phyloP scores from a whole-genome alignment of 1,284 basidiomycete species.

The Psilocybe mexicana region DNA sequence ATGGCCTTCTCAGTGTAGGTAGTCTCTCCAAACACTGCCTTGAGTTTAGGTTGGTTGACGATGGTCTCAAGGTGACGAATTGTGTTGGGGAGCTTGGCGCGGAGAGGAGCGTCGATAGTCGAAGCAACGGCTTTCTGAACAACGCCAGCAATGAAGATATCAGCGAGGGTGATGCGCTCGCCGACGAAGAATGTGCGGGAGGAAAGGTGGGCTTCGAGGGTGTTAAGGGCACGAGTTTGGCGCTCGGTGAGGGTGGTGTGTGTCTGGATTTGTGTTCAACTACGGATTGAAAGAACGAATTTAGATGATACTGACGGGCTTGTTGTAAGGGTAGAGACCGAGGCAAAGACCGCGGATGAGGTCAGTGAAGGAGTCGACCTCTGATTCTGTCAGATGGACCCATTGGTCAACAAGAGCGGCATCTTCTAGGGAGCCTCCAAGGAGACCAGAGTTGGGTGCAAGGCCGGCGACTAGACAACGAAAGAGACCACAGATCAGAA shows the following conservation, averaged over 20 bases:
- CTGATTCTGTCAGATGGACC: conserved; percentile 43
- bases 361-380: conserved; percentile 34
- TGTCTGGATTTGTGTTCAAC: conserved; percentile 40
- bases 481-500: conserved; percentile 7
- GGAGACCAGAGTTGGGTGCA: conserved; percentile 46
- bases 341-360: conserved; percentile 45
- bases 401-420: conserved; percentile 50
- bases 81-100: conserved; percentile 74
- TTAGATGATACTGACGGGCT: conserved; percentile 49
- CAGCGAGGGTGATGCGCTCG: conserved; percentile 93
- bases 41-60: conserved; percentile 78
- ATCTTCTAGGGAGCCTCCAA: conserved; percentile 39
- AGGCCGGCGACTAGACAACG: conserved; percentile 58
- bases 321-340: conserved; percentile 54
- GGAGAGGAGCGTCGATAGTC: conserved; percentile 65
- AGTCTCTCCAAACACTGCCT: conserved; percentile 63
- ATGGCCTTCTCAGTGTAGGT: conserved; percentile 72
- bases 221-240: conserved; percentile 55
- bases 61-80: conserved; percentile 86
- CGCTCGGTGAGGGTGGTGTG: conserved; percentile 56
- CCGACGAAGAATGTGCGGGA: conserved; percentile 89
- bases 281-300: conserved; percentile 3
- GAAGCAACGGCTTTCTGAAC: conserved; percentile 50
- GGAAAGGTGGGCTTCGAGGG: conserved; percentile 76
- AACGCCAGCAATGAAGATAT: conserved; percentile 70